Conservation (phyloP, 169 alveolate genomes). For the Toxoplasma gondii region DNA sequence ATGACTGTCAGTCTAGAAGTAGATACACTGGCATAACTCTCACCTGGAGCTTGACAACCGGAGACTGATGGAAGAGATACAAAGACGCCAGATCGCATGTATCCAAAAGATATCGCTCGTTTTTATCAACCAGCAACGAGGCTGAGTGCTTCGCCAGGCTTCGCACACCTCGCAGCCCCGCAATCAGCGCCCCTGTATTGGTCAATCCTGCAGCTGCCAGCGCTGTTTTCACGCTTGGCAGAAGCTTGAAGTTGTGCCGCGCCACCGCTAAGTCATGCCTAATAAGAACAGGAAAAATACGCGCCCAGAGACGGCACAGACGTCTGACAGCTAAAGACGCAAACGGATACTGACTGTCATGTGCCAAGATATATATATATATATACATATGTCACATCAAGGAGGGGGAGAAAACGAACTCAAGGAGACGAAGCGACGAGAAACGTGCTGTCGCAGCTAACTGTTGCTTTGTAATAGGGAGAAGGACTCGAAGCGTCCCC, state of each 20-base stretch:
- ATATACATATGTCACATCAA: not conserved
- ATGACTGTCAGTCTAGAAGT: too few species aligned
- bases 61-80: slow-evolving; percentile 8
- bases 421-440: too few species aligned
- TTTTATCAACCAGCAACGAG: not conserved
- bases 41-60: slow-evolving; percentile 31
- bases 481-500: too few species aligned
- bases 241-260: not conserved
- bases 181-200: not conserved
- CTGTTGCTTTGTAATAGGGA: too few species aligned
- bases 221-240: not conserved
- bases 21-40: too few species aligned
- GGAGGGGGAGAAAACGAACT: too few species aligned
- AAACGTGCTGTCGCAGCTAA: too few species aligned
- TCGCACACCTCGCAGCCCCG: slow-evolving; percentile 14
- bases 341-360: not conserved
- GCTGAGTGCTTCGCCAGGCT: not conserved
- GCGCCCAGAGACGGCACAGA: not conserved
- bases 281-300: not conserved
- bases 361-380: not conserved
- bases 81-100: not conserved
- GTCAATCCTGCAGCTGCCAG: not conserved
- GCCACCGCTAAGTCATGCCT: slow-evolving; percentile 20
- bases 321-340: too few species aligned
- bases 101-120: not conserved